Conservation (phyloP, 257 asterid species). For the Fraxinus quadrangulata region DNA sequence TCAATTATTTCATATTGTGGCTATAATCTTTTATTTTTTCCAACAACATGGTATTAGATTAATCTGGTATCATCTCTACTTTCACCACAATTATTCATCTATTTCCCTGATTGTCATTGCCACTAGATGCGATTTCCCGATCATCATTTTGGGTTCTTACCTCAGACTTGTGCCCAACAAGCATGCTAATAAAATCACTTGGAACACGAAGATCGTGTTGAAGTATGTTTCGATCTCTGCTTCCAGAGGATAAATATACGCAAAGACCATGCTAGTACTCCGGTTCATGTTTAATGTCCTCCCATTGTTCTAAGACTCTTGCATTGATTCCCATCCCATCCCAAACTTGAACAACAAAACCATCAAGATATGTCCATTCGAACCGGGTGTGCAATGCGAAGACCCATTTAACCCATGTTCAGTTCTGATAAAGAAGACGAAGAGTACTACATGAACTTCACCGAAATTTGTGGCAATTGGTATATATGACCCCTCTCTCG, state of each 20-base stretch:
- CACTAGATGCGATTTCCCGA: no score
- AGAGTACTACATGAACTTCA: constrained; percentile 71
- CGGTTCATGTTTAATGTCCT: constrained; percentile 94
- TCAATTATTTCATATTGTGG: no score
- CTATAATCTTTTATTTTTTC: no score
- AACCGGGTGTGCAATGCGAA: not conserved
- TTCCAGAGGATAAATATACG: constrained; percentile 85
- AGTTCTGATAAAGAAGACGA: not conserved
- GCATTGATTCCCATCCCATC: constrained; percentile 93
- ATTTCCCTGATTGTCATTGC: no score
- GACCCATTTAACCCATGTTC: not conserved
- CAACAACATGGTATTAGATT: no score
- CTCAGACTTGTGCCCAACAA: constrained; percentile 93
- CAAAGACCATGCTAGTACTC: constrained; percentile 88
- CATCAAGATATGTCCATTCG: not conserved
- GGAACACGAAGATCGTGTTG: constrained; percentile 92
- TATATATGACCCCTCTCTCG: constrained; percentile 87
- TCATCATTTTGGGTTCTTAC: constrained; percentile 32
- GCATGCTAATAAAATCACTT: constrained; percentile 73
- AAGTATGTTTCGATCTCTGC: constrained; percentile 93
- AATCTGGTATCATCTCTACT: no score
- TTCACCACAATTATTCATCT: no score
- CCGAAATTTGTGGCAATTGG: constrained; percentile 89
- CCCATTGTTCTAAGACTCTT: constrained; percentile 82
- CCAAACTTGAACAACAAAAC: constrained; percentile 39